These are phyloP conservation scores for Rhodofomes roseus DNA, from an alignment of 1,284 basidiomycete genomes.

Conservation along the genomic window DNA sequence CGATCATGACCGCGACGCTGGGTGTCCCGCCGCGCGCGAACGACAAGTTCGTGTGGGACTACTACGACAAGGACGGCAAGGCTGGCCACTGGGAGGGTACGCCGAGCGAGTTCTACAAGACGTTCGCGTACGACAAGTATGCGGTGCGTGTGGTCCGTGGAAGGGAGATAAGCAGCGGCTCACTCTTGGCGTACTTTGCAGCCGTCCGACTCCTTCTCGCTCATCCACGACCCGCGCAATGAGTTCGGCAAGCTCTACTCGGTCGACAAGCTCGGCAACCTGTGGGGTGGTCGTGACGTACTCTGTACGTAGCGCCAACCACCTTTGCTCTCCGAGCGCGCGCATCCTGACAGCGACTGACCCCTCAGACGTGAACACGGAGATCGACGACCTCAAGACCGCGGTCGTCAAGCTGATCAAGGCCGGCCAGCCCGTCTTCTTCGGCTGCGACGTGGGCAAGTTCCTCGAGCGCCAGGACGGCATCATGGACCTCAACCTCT, in stretches of 20 bases:
- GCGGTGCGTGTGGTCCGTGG: conserved; percentile 37
- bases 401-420: conserved; percentile 84
- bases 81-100: conserved; percentile 76
- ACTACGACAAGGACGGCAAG: conserved; percentile 81
- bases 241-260: conserved; percentile 83
- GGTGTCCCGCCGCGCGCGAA: conserved; percentile 79
- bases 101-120: conserved; percentile 74
- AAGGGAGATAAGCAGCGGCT: background rate
- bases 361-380: conserved; percentile 83
- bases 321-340: background rate
- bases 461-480: conserved; percentile 69
- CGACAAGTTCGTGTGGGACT: conserved; percentile 83
- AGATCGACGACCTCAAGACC: conserved; percentile 76
- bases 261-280: conserved; percentile 88
- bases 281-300: conserved; percentile 83
- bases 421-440: conserved; percentile 90
- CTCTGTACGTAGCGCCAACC: conserved; percentile 52
- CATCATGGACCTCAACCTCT: conserved; percentile 85
- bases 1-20: conserved; percentile 82
- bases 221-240: conserved; percentile 95
- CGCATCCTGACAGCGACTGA: background rate
- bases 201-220: conserved; percentile 76
- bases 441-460: conserved; percentile 88
- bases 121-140: conserved; percentile 42
- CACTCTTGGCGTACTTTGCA: conserved; percentile 1